Base-by-base conservation (phyloP, 257 asterid genomes). In the Solanum medicagineum region DNA sequence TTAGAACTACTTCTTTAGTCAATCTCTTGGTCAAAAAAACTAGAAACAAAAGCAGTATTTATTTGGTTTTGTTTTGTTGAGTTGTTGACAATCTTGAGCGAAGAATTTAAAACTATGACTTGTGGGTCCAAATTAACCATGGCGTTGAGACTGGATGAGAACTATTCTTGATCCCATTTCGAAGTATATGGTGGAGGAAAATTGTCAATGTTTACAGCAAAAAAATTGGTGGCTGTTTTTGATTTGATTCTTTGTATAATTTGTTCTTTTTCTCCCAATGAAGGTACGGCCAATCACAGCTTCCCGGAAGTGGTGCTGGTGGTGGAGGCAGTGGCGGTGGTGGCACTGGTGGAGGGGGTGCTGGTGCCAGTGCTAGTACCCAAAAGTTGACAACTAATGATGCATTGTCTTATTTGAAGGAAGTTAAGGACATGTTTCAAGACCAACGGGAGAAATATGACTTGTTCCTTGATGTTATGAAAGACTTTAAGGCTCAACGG, bases 401-500 rank as follows among this genome's bases (percentile, higher is more conserved):
- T 87, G 94, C 94, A 24, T 86, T 93, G 85, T 73, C 89, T 68
- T 91, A 93, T 86, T 86, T 91, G 90, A 91, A 93, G 89, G 90
- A 91, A 65, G 94, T 93, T 29, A 91, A 90, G 90, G 94, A 91
- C 82, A 91, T 89, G 94, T 91, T 91, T 75, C 92, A 90, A 73
- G 94, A 93, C 79, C 93, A 93, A 87, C 87, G 93, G 85, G 94
- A 90, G 84, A 90, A 91, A 60, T 91, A 91, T 81, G 96, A 92
- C 81, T 63, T 87, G 84, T 92, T 92, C 89, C 95, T 92, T 85
- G 94, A 91, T 87, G 94, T 93, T 65, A 93, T 93, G 96, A 93
- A 91, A 81, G 94, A 91, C 88, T 93, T 93, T 85, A 92, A 92
- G 87, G 92, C 92, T 85, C 94, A 89, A 89, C 88, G 94, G 94